Evolutionary conservation across 805 yeast species (phyloP).

Genomic region (Zygotorulaspora florentina): DNA sequence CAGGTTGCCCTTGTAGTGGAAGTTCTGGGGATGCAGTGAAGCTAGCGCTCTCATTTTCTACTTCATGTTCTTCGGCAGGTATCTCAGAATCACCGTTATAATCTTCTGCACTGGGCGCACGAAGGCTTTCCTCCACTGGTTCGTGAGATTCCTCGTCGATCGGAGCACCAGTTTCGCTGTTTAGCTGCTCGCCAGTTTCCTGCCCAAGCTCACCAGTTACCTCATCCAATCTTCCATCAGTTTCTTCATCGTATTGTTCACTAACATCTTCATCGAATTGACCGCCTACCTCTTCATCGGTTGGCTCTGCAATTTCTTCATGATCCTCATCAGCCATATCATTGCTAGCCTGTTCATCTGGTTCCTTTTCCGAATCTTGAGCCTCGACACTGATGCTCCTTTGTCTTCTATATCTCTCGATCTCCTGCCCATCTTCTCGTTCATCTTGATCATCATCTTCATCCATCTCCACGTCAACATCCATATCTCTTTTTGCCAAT

Average conservation of each 20-base stretch:
- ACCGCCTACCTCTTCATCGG: neutral
- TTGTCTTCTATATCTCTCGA: constrained; percentile 10
- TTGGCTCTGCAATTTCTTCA: neutral
- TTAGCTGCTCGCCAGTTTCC: neutral
- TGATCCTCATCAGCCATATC: constrained; percentile 3
- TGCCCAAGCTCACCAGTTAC: neutral
- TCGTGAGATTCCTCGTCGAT: too few species aligned
- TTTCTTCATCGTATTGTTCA: neutral
- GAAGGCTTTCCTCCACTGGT: too few species aligned
- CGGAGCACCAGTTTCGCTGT: neutral
- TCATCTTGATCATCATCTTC: constrained; percentile 16
- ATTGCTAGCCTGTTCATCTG: neutral
- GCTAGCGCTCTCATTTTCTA: neutral
- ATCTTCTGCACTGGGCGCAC: too few species aligned
- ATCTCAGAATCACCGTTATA: too few species aligned
- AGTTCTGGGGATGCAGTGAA: neutral
- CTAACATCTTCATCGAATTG: neutral
- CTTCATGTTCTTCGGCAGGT: neutral
- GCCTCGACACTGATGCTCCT: constrained; percentile 6
- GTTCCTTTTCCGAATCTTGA: constrained; percentile 8
- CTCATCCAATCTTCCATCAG: neutral
- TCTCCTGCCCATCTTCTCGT: constrained; percentile 15
- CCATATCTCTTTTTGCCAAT: constrained; percentile 20
- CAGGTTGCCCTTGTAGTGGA: neutral
- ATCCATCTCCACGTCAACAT: constrained; percentile 10